Conservation (phyloP, 2,329 filamentous ascomycete genomes). For the Sporothrix brunneoviolacea region DNA sequence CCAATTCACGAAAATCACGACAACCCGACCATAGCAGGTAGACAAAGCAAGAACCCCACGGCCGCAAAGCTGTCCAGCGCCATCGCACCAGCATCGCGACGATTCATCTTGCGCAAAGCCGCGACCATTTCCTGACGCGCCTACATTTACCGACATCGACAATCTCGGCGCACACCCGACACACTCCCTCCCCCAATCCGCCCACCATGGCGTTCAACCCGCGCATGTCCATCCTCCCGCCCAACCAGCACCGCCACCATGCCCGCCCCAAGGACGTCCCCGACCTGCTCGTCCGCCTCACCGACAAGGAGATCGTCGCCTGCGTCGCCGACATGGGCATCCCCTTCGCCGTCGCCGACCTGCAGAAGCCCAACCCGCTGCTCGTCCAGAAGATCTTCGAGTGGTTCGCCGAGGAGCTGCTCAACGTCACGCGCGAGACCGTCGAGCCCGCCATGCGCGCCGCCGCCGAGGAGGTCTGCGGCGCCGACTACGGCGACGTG, state of each 20-base stretch:
- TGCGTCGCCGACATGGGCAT: slow-evolving; percentile 98
- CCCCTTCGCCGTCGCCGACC: slow-evolving; percentile 74
- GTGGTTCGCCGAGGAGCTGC: slow-evolving; percentile 89
- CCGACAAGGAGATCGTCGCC: slow-evolving; percentile 78
- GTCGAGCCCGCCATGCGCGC: slow-evolving; percentile 94
- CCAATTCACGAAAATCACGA: not conserved
- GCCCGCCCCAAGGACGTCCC: slow-evolving; percentile 53
- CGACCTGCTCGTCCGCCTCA: slow-evolving; percentile 53
- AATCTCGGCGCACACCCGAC: not conserved
- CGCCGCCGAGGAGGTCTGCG: slow-evolving; percentile 75
- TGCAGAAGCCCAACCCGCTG: slow-evolving; percentile 88
- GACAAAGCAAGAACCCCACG: too few relatives aligned
- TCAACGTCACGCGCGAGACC: slow-evolving; percentile 88
- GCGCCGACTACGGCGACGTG: slow-evolving; percentile 75
- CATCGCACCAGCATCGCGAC: too few relatives aligned
- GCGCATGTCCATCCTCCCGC: slow-evolving; percentile 54
- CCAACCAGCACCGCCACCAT: slow-evolving; percentile 41
- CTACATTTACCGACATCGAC: too few relatives aligned
- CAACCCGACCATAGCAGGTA: not conserved
- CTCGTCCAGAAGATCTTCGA: slow-evolving; percentile 98
- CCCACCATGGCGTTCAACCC: slow-evolving; percentile 50
- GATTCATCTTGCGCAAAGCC: too few relatives aligned
- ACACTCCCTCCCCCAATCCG: not conserved
- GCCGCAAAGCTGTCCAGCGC: too few relatives aligned
- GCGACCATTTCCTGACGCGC: too few relatives aligned